Evolutionary conservation across 805 yeast genomes (phyloP), one percentile per base, ranked within the genome.

Genomic region (Zygosaccharomyces pseudorouxii): DNA sequence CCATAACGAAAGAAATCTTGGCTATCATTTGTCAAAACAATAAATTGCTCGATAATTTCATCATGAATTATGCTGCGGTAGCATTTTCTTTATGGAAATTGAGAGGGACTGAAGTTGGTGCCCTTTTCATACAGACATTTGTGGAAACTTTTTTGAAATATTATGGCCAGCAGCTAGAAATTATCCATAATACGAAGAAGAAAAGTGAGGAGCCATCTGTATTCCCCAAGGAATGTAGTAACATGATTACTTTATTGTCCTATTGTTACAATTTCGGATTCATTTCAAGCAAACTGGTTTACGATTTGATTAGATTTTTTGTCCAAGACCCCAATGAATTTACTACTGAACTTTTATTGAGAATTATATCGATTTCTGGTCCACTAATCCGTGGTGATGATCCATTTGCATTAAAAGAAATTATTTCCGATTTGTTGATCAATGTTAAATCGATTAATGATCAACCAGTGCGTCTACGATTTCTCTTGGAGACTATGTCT

Each of bases 81-180:
- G 78, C 83, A 2, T 82, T 82, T 19, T 84, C 96, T 0, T 64
- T 93, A 20, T 89, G 86, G 68, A 76, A 86, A 51, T 60, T 82
- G 18, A 86, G 86, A 56, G 98, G 99, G 18, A 79, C 82, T 33
- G 96, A 89, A 53, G 85, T 89, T 64, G 97, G 96, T 51, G 99
- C 97, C 0, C 78, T 72, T 56, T 84, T 89, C 50, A 74, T 89
- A 29, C 99, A 93, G 62, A 73, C 79, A 0, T 62, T 86, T 47
- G 86, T 90, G n/a, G 96, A 87, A 52, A 75, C 72, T 48, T 80
- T 86, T 57, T 82, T 84, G 31, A 58, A 58, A 3, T 64, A 58
- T 46, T 71, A 75, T 36, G 61, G 67, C 4, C 43, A 37, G 8
- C 59, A 59, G 48, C 52, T 36, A 36, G 35, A 42, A 22, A 10